Percentiles rank a stretch among this genome's conserved stretches.
Conservation (phyloP, 768 basidiomycete genomes). For the Chalciporus chontae region DNA sequence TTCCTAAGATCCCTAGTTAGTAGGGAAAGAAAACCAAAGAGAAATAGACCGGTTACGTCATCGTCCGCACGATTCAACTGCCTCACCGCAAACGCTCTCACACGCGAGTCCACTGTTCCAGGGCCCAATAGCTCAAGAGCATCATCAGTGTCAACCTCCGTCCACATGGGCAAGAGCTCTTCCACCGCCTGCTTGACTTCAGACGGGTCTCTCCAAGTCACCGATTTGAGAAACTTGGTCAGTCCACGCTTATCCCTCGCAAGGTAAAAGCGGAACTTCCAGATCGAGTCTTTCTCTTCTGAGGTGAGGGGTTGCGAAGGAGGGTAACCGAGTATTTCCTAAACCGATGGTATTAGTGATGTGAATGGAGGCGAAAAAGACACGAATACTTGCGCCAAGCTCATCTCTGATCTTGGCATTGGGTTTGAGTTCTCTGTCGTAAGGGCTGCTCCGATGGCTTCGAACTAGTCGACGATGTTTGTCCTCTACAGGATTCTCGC, state of each 20-base stretch:
- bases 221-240: constrained; percentile 96
- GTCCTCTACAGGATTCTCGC: constrained; percentile 96
- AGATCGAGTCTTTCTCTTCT: constrained; percentile 93
- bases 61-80: constrained; percentile 91
- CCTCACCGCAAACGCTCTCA: constrained; percentile 90
- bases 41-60: constrained; percentile 54
- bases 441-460: constrained; percentile 91
- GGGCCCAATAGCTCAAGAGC: constrained; percentile 94
- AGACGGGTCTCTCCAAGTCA: constrained; percentile 93
- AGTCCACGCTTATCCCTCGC: constrained; percentile 88
- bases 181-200: constrained; percentile 99
- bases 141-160: constrained; percentile 94
- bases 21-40: neutral
- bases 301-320: constrained; percentile 84
- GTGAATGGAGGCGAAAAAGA: neutral
- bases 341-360: neutral
- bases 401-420: constrained; percentile 95
- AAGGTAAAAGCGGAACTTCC: constrained; percentile 99
- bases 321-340: constrained; percentile 90
- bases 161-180: constrained; percentile 93
- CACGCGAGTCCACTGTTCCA: constrained; percentile 83
- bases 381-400: constrained; percentile 59
- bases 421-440: constrained; percentile 94
- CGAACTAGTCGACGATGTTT: constrained; percentile 93
- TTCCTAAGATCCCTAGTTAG: constrained; percentile 52